Evolutionary conservation across 2,329 filamentous ascomycete species (phyloP).

Genomic region (Biscogniauxia marginata): DNA sequence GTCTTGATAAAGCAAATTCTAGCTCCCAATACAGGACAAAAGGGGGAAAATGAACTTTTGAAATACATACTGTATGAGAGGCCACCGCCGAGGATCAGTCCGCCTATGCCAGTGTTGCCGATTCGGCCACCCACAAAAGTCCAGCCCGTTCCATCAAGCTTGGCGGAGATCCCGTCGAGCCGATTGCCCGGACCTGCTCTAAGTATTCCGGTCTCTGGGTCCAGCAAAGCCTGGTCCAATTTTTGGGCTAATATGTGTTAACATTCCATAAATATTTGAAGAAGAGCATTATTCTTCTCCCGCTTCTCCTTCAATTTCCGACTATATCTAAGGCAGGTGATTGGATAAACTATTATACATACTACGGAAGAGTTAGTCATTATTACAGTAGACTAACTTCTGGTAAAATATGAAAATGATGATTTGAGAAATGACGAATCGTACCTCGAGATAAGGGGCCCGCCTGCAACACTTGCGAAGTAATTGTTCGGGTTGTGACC

Average conservation of each 20-base stretch:
- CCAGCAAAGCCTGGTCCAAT: slow-evolving; percentile 40
- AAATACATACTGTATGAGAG: slow-evolving; percentile 52
- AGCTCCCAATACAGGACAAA: too few relatives aligned
- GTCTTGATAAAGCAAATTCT: too few relatives aligned
- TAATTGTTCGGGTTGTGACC: slow-evolving; percentile 56
- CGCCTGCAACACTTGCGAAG: slow-evolving; percentile 48
- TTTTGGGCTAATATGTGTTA: slow-evolving; percentile 30
- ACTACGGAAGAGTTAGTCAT: not conserved
- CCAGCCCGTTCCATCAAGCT: slow-evolving; percentile 42
- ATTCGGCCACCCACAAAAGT: slow-evolving; percentile 45
- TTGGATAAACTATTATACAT: not conserved
- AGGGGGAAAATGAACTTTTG: too few relatives aligned
- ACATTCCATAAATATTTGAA: not conserved
- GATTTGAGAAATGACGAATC: not conserved
- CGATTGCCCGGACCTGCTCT: slow-evolving; percentile 45
- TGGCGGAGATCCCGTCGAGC: slow-evolving; percentile 40
- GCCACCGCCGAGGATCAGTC: slow-evolving; percentile 53
- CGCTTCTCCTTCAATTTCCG: too few relatives aligned
- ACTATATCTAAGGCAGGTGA: too few relatives aligned
- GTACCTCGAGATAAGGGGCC: slow-evolving; percentile 45
- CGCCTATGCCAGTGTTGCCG: slow-evolving; percentile 45
- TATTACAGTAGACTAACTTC: too few relatives aligned
- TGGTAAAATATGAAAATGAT: too few relatives aligned
- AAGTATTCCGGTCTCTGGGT: slow-evolving; percentile 38
- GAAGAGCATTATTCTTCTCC: too few relatives aligned